A percentile compares a stretch with the other conserved stretches of the same genome.
phyloP scores from a whole-genome alignment of 768 basidiomycete species.

The Crassisporium funariophilum region DNA sequence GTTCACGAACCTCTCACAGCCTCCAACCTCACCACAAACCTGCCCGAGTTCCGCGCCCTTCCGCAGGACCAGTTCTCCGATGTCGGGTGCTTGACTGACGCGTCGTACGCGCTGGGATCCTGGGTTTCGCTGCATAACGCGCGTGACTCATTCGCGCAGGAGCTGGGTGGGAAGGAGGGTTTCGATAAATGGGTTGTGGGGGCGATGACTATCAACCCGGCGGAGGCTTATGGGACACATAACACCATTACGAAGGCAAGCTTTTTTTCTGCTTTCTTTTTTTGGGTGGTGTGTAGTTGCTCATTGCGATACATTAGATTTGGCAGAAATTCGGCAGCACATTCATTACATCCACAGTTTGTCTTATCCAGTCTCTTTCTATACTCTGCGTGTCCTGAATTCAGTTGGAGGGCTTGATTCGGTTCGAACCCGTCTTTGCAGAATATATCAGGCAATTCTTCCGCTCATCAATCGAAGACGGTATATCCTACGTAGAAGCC shows the following conservation, averaged over 20 bases:
- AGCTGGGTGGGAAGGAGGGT: constrained; percentile 60
- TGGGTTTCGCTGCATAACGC: constrained; percentile 64
- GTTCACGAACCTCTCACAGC: constrained; percentile 40
- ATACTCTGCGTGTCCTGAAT: constrained; percentile 1
- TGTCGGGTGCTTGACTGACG: constrained; percentile 39
- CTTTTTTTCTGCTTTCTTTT: constrained; percentile 18
- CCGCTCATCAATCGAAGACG: constrained; percentile 63
- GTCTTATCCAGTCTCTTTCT: constrained; percentile 14
- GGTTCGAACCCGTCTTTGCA: constrained; percentile 58
- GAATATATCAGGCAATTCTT: constrained; percentile 68
- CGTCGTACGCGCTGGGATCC: constrained; percentile 40
- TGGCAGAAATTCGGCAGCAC: constrained; percentile 73
- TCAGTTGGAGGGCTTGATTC: constrained; percentile 41
- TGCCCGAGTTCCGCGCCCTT: constrained; percentile 58
- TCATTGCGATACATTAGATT: constrained; percentile 47
- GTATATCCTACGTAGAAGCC: constrained; percentile 70
- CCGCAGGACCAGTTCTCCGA: constrained; percentile 35
- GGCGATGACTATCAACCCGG: constrained; percentile 66
- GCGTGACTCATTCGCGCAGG: constrained; percentile 48
- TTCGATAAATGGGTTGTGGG: constrained; percentile 70
- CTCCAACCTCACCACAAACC: constrained; percentile 39
- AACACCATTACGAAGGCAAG: constrained; percentile 66
- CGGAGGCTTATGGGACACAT: constrained; percentile 72
- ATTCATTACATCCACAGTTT: constrained; percentile 50
- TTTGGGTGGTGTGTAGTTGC: not conserved